Base-by-base conservation (phyloP, 257 asterid species). In the Craterostigma plantagineum region DNA sequence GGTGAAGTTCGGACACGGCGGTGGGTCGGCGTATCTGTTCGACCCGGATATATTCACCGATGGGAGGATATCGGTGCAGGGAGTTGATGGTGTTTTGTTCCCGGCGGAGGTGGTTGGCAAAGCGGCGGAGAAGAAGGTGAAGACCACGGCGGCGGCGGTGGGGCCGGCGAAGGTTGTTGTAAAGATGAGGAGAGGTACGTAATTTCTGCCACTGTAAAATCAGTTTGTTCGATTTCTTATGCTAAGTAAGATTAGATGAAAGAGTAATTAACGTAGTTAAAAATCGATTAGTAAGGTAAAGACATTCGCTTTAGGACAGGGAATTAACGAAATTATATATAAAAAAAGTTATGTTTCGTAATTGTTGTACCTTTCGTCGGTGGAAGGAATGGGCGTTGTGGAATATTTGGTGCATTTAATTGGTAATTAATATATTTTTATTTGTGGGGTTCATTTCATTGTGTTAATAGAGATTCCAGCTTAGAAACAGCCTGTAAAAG, bases 1-100 rank as follows among this genome's bases (percentile, higher is more conserved):
- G 14, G 95, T 83, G 1, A 79, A 72, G 40, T 83, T 90, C 48
- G 93, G 95, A 35, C 64, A 58, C 23, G 86, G 68, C 0, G 86
- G 73, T 46, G 76, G 71, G 8, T 70, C 92, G 48, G 95, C 92
- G 0, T 79, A 82, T 54, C 60, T 87, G 35, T 63, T 82, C 11
- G 98, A 87, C 67, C 92, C 98, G 9, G 98, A 87, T 62, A 76
- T 87, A 10, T 87, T 82, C 18, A 87, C 91, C 15, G 98, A 87
- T 45, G 98, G 98, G 10, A 59, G 98, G 56, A 87, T 87, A 35
- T 87, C 97, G 3, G 97, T 87, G 30, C 97, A 87, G 62, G 97
- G 97, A 6, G 79, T 87, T 16, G 93, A 82, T 34, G 73, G 79
- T 0, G 95, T 87, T 40, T 55, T 87, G 58, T 59, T 76, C 18